Conservation (phyloP, 176 grass and related monocot genomes). For the Thinopyrum elongatum region DNA sequence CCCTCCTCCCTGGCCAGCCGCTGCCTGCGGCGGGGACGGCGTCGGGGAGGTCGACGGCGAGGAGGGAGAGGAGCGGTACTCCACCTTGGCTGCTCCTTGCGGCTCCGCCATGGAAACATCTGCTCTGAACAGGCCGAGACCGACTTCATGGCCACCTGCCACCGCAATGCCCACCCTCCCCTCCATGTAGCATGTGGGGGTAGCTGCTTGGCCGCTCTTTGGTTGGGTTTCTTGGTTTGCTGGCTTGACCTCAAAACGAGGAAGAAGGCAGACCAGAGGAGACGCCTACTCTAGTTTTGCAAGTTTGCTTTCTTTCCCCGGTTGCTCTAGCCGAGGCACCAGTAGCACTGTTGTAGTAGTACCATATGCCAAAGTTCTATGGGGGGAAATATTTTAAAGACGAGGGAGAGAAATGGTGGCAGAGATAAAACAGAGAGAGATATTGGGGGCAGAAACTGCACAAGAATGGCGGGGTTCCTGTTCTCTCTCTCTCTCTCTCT, state of each 20-base stretch:
- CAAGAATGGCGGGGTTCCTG: slow-evolving; percentile 29
- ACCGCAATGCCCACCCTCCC: slow-evolving; percentile 44
- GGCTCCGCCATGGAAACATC: slow-evolving; percentile 21
- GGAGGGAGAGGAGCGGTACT: slow-evolving; percentile 41
- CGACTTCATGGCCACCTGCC: slow-evolving; percentile 27
- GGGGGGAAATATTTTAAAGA: slow-evolving; percentile 10
- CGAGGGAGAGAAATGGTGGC: slow-evolving; percentile 13
- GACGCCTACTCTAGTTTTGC: slow-evolving; percentile 30
- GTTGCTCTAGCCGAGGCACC: slow-evolving; percentile 29
- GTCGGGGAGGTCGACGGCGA: slow-evolving; percentile 60
- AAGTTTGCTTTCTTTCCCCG: slow-evolving; percentile 22
- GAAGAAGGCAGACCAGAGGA: slow-evolving; percentile 31
- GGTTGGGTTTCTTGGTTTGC: slow-evolving; percentile 18
- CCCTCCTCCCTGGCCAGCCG: background rate
- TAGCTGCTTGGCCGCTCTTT: background rate
- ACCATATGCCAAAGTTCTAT: slow-evolving; percentile 12
- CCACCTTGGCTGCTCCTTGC: slow-evolving; percentile 34
- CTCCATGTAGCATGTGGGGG: slow-evolving; percentile 31
- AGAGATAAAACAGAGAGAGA: slow-evolving; percentile 3
- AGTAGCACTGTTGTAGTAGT: background rate
- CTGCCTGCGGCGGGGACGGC: slow-evolving; percentile 43
- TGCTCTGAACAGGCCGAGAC: slow-evolving; percentile 30
- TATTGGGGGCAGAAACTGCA: slow-evolving; percentile 18
- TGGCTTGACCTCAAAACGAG: slow-evolving; percentile 10
- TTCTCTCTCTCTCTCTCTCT: background rate